These are phyloP conservation scores for Penicillium subrubescens DNA, from an alignment of 495 filamentous ascomycete genomes.

Conservation along the genomic window DNA sequence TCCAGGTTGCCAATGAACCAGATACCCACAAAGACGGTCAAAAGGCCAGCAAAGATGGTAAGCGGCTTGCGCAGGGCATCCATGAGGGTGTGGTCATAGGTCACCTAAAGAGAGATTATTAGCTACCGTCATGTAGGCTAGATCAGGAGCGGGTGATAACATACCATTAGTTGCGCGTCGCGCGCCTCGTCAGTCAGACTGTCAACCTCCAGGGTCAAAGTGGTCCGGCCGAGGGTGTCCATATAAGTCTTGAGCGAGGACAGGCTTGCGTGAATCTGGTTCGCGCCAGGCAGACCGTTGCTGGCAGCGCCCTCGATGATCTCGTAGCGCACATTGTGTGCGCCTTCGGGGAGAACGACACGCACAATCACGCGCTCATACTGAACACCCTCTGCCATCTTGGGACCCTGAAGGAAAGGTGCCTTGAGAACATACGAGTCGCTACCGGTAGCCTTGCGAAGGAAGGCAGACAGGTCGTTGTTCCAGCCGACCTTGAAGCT, in stretches of 20 bases:
- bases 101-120: constrained; percentile 44
- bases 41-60: constrained; percentile 72
- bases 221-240: constrained; percentile 88
- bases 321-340: constrained; percentile 68
- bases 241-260: constrained; percentile 81
- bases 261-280: constrained; percentile 50
- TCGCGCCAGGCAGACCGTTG: constrained; percentile 41
- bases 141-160: constrained; percentile 15
- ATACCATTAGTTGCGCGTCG: constrained; percentile 73
- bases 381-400: constrained; percentile 76
- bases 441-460: constrained; percentile 60
- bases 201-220: constrained; percentile 75
- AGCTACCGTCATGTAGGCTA: neutral
- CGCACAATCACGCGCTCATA: constrained; percentile 81
- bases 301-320: constrained; percentile 36
- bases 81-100: constrained; percentile 79
- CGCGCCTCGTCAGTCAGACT: constrained; percentile 88
- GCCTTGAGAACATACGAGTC: constrained; percentile 85
- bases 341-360: constrained; percentile 87
- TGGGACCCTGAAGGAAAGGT: constrained; percentile 94
- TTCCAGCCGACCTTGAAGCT: constrained; percentile 96
- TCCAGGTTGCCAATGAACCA: constrained; percentile 81
- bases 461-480: constrained; percentile 72
- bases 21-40: constrained; percentile 71
- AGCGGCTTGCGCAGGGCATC: constrained; percentile 85